phyloP scores from a whole-genome alignment of 306 rosid genomes.

The Fragaria ananassa region DNA sequence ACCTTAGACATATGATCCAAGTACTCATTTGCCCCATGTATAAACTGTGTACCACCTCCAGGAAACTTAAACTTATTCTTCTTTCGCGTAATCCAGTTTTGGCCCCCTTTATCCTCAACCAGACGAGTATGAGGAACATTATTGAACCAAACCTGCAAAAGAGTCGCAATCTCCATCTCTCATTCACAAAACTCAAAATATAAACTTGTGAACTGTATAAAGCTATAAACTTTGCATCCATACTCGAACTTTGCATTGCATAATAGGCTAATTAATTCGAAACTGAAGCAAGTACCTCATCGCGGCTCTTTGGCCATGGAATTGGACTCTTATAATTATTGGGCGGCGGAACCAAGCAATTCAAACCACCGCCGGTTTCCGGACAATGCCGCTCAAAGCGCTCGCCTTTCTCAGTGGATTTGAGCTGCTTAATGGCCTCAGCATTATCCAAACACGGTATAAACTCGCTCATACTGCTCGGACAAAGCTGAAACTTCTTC shows the following conservation, averaged over 20 bases:
- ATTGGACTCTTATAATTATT: conserved; percentile 67
- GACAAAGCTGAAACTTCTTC: conserved; percentile 58
- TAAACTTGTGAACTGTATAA: background rate
- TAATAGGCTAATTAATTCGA: background rate
- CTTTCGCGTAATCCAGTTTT: conserved; percentile 74
- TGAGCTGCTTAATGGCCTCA: conserved; percentile 56
- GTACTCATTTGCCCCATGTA: conserved; percentile 90
- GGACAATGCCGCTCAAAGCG: conserved; percentile 86
- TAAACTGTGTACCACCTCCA: conserved; percentile 97
- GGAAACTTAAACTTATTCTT: conserved; percentile 83
- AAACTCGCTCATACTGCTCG: conserved; percentile 58
- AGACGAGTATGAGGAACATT: conserved; percentile 95
- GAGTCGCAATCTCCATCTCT: background rate
- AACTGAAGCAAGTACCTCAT: conserved; percentile 55
- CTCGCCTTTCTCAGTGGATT: conserved; percentile 65
- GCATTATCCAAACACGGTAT: conserved; percentile 89
- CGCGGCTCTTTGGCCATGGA: conserved; percentile 91
- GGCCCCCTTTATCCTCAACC: conserved; percentile 95
- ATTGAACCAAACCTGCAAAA: conserved; percentile 70
- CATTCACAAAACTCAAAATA: too few relatives aligned
- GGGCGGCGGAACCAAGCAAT: conserved; percentile 91
- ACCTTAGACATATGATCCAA: conserved; percentile 85
- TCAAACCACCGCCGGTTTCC: conserved; percentile 40
- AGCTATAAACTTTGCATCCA: background rate
- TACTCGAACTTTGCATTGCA: background rate